Base-by-base conservation (phyloP, 768 basidiomycete species). In the Auricularia auricula-judae region DNA sequence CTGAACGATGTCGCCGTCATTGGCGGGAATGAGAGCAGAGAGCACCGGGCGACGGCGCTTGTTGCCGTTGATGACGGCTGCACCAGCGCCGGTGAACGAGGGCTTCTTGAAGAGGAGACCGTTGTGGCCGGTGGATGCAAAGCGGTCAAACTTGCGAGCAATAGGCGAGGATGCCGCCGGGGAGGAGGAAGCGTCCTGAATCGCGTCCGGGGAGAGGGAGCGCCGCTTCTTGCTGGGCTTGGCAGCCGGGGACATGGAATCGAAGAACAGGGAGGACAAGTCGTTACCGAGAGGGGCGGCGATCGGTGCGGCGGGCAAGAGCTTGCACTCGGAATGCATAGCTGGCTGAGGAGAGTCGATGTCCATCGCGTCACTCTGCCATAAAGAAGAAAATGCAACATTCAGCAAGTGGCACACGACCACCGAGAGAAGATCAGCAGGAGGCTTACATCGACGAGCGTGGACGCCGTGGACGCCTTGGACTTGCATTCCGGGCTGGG, bases 351-450 rank as follows among this genome's bases (percentile, higher is more conserved):
- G 58, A 18, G 81, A 80, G 71, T 93, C 91, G 42, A 92, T 81
- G 67, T 93, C 91, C 91, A 92, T 93, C 36, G 85, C 86, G 73
- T 77, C 89, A 81, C 68, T 84, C 82, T 53, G 75, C 76, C 35
- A 53, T 64, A 44, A n/a, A 43, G 29, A 29, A 29, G 29, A 29
- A 29, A 29, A 29, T 29, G 29, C 29, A 36, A 65, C 39, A 51
- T 56, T 12, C 66, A 63, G 64, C 36, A n/a, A 29, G 36, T 53
- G 51, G 36, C 43, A 65, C 36, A 66, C 70, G 68, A 64, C 71
- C 36, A 72, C 78, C 43, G 70, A 70, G 18, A 70, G 69, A 65
- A 73, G 73, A 56, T 74, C 7, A 61, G 4, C 14, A 51, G n/a
- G 47, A 53, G 16, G 53, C 33, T 29, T 56, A 36, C 53, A 56